Evolutionary conservation across 1,284 basidiomycete genomes (phyloP).

Genomic region (Butyriboletus appendiculatus): DNA sequence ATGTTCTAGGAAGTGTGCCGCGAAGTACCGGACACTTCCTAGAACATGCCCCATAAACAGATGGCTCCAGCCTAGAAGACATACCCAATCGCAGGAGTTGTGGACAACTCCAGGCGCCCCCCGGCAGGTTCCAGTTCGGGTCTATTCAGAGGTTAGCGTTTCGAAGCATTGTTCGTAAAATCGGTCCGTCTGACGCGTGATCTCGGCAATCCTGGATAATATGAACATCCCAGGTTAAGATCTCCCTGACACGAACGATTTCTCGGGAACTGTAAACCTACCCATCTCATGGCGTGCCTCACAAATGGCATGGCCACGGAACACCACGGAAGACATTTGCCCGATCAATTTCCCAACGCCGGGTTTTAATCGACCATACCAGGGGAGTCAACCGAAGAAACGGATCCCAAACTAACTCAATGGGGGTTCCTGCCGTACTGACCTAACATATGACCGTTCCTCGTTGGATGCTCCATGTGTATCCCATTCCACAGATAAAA

Average conservation of each 20-base stretch:
- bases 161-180: too few species aligned
- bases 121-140: background rate
- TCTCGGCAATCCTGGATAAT: background rate
- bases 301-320: background rate
- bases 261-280: background rate
- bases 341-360: background rate
- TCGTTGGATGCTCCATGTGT: background rate
- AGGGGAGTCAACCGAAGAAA: background rate
- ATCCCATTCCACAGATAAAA: constrained; percentile 6
- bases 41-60: background rate
- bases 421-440: background rate
- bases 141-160: background rate
- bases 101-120: background rate
- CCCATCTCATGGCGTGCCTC: background rate
- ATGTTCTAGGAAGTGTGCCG: background rate
- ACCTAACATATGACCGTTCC: constrained; percentile 1
- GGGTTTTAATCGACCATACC: background rate
- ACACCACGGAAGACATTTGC: background rate
- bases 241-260: background rate
- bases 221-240: background rate
- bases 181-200: background rate
- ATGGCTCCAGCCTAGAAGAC: background rate
- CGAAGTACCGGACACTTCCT: background rate
- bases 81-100: background rate
- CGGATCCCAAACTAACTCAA: background rate